Evolutionary conservation across 768 basidiomycete genomes (phyloP).

Genomic region (Kwoniella sp.): DNA sequence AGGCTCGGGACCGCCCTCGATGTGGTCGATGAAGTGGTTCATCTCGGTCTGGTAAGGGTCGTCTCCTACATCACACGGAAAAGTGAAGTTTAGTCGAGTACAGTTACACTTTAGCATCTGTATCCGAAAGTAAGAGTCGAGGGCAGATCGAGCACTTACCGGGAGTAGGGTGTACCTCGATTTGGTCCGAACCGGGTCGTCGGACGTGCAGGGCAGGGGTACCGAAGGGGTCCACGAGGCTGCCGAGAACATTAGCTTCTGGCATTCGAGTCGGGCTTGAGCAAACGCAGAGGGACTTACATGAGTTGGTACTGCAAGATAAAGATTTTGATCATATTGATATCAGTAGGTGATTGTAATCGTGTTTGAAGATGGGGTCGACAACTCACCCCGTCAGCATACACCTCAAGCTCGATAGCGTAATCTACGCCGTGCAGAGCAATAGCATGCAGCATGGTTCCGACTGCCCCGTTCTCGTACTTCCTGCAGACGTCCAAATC

Average conservation of each 20-base stretch:
- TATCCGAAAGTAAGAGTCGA: no score
- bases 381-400: slow-evolving; percentile 71
- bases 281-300: slow-evolving; percentile 20
- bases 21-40: slow-evolving; percentile 76
- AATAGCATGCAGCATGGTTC: slow-evolving; percentile 81
- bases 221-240: slow-evolving; percentile 77
- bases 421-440: slow-evolving; percentile 88
- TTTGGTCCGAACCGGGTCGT: slow-evolving; percentile 51
- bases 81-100: no score
- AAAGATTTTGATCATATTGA: not conserved
- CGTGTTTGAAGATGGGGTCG: not conserved
- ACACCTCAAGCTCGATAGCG: slow-evolving; percentile 89
- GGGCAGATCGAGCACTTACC: slow-evolving; percentile 8
- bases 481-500: slow-evolving; percentile 61
- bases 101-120: no score
- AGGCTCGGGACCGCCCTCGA: slow-evolving; percentile 67
- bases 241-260: slow-evolving; percentile 15
- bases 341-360: not conserved
- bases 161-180: slow-evolving; percentile 43
- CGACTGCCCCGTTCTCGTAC: slow-evolving; percentile 91
- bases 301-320: slow-evolving; percentile 60
- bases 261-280: no score
- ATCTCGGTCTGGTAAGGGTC: slow-evolving; percentile 72
- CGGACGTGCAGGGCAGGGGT: slow-evolving; percentile 83
- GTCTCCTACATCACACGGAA: slow-evolving; percentile 26